These are phyloP conservation scores for Adansonia digitata DNA, from an alignment of 345 rosid genomes.

Conservation along the genomic window DNA sequence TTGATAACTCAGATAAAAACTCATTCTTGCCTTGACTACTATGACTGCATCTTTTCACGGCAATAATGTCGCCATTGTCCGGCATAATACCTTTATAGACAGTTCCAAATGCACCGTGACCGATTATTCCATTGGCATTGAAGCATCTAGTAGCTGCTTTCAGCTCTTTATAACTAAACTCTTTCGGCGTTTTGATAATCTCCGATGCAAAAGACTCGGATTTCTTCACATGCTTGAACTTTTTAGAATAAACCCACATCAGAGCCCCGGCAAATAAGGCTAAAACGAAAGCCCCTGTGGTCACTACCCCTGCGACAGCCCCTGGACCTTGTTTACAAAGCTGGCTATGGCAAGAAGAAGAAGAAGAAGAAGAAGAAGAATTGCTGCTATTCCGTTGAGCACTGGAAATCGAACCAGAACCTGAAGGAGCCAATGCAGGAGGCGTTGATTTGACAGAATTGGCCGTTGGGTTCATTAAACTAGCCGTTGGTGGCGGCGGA, in stretches of 20 bases:
- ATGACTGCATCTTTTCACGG: constrained; percentile 90
- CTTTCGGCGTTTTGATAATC: constrained; percentile 79
- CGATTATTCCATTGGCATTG: constrained; percentile 62
- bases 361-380: constrained; percentile 34
- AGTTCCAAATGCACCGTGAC: constrained; percentile 90
- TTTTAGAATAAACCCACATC: constrained; percentile 71
- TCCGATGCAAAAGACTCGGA: constrained; percentile 68
- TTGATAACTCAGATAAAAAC: constrained; percentile 73
- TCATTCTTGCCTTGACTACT: constrained; percentile 80
- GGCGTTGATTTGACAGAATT: constrained; percentile 57
- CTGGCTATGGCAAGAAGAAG: constrained; percentile 72
- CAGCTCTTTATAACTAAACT: constrained; percentile 83
- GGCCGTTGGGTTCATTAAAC: constrained; percentile 64
- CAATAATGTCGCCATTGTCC: constrained; percentile 69
- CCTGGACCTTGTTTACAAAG: constrained; percentile 83
- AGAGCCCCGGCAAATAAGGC: constrained; percentile 68
- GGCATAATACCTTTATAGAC: constrained; percentile 79
- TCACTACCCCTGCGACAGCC: constrained; percentile 93
- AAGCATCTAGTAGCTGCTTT: constrained; percentile 76
- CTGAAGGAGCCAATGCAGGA: constrained; percentile 51
- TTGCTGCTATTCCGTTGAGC: constrained; percentile 31
- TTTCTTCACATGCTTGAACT: constrained; percentile 41
- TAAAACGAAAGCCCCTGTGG: constrained; percentile 84
- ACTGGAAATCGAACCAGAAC: constrained; percentile 22
- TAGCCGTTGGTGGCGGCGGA: constrained; percentile 72